Base-by-base conservation (phyloP, 169 alveolate species). In the Besnoitia besnoiti region DNA sequence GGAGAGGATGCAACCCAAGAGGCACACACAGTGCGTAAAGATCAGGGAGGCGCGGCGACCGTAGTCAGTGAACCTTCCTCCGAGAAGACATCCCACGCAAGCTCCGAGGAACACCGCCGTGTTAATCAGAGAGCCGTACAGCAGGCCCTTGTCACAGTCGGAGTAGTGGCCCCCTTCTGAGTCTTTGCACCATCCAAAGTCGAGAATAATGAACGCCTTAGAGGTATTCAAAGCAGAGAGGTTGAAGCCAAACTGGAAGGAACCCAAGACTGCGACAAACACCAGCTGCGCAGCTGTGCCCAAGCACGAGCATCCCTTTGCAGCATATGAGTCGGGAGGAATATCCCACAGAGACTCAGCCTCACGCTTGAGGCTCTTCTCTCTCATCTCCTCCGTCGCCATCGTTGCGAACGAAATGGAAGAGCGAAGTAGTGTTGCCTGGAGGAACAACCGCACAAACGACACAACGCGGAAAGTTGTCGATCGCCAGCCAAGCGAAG, bases 231-330 rank as follows among this genome's bases (percentile, higher is more conserved):
- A 62, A 8, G 92, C 55, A 44, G 96, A 51, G 30, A 94, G 76
- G 49, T 90, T 94, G 76, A 59, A 94, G 24, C 96, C 96, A 39
- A 94, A 94, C 59, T 87, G 94, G 51, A 94, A 94, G 24, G 93
- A 82, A n/a, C 95, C 95, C 24, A 87, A 30, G 0, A 87, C 93
- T 1, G 95, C 95, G 0, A 85, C 93, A 0, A 77, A 1, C 27
- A 93, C 92, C 50, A 93, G 80, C 92, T 90, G 95, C 21, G 94
- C 91, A 1, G 94, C 80, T 14, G 91, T 61, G 0, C 87, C 75
- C n/a, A 80, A 7, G 39, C 94, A 82, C 40, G 61, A 24, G 46
- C 94, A 91, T 33, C 85, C 89, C 37, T 46, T 46, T 0, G 85
- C 40, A 8, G 91, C 76, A 47, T 80, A 91, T 0, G 85, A 59